Base-by-base conservation (phyloP, 2,329 filamentous ascomycete genomes). In the Calonectria honghensis region DNA sequence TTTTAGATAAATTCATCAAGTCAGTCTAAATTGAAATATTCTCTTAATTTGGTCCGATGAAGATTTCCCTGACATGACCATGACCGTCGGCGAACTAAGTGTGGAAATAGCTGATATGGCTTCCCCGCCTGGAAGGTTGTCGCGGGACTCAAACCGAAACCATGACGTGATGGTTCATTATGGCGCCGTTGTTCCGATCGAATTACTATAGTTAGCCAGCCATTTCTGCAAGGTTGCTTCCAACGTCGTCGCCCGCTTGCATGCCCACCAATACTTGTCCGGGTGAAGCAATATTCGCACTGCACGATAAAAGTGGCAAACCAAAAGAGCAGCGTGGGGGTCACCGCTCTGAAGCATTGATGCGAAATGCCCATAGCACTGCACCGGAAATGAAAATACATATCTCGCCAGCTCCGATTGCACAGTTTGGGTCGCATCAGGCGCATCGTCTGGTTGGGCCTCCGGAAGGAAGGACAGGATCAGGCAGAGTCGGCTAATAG, bases 191-290 rank as follows among this genome's bases (percentile, higher is more conserved):
- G 5, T 13, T 48, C 2, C 3, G 9, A 24, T 24, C 9, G 20
- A 13, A 48, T 48, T 48, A 1, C n/a, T n/a, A 20, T 48, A 13
- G 9, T 13, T 27, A 9, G 2, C 39, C 24, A 68, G 11, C 65
- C 65, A 54, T 20, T 68, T 11, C 20, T 45, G 24, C 16, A 68
- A 41, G 1, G 2, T 5, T 3, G 65, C 24, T 45, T 68, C 65
- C 10, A 54, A 41, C 16, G 14, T 13, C 1, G 16, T 18, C 24
- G 65, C 50, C 6, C 65, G 50, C 16, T 57, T 57, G 7, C 20
- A 16, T 13, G 65, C 50, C 65, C 65, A 68, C 65, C 65, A 68
- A 24, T 68, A 68, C 7, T 54, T 18, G 4, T 29, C n/a, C n/a
- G 7, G 13, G 9, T 14, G n/a, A 20, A 68, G 35, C 2, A 68